Evolutionary conservation across 495 filamentous ascomycete genomes (phyloP).

Genomic region (Bacidia rubella): DNA sequence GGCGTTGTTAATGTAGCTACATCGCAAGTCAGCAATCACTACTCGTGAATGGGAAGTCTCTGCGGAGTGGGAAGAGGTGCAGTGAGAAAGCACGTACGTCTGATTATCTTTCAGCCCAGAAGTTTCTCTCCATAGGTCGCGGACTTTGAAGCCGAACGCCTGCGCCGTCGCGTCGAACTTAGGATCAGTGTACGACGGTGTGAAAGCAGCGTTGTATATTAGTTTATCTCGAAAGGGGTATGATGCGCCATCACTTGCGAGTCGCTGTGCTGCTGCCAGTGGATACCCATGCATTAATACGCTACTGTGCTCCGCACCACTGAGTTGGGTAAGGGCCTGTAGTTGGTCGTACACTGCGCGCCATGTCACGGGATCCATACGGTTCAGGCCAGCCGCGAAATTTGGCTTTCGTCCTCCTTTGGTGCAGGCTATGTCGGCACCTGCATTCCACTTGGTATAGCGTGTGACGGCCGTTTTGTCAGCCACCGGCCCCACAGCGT

Average conservation of each 20-base stretch:
- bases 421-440: conserved; percentile 18
- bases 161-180: background rate
- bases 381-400: conserved; percentile 14
- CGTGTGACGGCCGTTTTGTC: conserved; percentile 18
- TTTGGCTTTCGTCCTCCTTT: conserved; percentile 22
- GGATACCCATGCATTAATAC: conserved; percentile 13
- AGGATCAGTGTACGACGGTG: background rate
- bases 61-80: no score
- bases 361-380: conserved; percentile 16
- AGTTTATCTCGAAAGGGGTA: background rate
- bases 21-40: no score
- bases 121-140: background rate
- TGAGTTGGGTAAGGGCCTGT: conserved; percentile 1
- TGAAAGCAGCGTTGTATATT: background rate
- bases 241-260: background rate
- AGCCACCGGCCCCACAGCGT: conserved; percentile 17
- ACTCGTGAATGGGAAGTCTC: no score
- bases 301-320: background rate
- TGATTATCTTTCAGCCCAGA: no score
- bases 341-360: conserved; percentile 7
- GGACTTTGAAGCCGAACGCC: background rate
- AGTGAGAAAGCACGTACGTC: background rate
- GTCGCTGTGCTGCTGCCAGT: background rate
- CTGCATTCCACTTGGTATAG: conserved; percentile 22
- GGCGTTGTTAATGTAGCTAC: conserved; percentile 19